These are phyloP conservation scores for Hortaea sp. DNA, from an alignment of 2,329 filamentous ascomycete genomes.

Conservation along the genomic window DNA sequence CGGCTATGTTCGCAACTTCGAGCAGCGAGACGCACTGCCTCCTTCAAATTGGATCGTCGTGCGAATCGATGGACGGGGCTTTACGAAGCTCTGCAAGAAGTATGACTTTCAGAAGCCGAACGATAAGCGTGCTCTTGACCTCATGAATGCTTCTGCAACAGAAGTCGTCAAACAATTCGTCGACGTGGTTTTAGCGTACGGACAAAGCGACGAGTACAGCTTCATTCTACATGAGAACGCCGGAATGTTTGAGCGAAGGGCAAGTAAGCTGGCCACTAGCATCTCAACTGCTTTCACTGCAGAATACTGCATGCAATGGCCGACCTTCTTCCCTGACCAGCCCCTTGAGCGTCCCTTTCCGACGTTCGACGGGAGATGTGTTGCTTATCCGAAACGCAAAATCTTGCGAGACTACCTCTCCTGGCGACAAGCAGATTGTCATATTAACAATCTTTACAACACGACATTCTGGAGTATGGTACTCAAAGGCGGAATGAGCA, in stretches of 20 bases:
- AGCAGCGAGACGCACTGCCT: constrained; percentile 68
- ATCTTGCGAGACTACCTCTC: constrained; percentile 92
- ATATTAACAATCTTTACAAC: constrained; percentile 98
- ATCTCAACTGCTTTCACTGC: constrained; percentile 89
- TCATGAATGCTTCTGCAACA: constrained; percentile 91
- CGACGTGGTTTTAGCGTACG: constrained; percentile 81
- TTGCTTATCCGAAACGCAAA: constrained; percentile 72
- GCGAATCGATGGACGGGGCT: constrained; percentile 84
- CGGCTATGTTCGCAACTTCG: constrained; percentile 87
- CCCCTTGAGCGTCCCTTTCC: constrained; percentile 66
- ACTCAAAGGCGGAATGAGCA: constrained; percentile 62
- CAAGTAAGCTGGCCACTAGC: constrained; percentile 82
- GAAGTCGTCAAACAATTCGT: constrained; percentile 74
- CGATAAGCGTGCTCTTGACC: constrained; percentile 71
- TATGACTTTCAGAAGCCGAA: constrained; percentile 89
- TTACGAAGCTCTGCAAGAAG: constrained; percentile 56
- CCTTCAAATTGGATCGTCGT: constrained; percentile 95
- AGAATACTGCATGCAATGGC: constrained; percentile 78
- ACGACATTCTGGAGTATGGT: constrained; percentile 92
- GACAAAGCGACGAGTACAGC: constrained; percentile 90
- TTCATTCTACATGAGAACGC: constrained; percentile 51
- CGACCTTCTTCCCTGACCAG: constrained; percentile 59
- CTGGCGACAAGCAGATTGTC: constrained; percentile 95
- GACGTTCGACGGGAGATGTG: constrained; percentile 84
- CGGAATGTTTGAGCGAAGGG: constrained; percentile 73